phyloP scores from a whole-genome alignment of 306 rosid species.

The Chamaecrista fasciculata region DNA sequence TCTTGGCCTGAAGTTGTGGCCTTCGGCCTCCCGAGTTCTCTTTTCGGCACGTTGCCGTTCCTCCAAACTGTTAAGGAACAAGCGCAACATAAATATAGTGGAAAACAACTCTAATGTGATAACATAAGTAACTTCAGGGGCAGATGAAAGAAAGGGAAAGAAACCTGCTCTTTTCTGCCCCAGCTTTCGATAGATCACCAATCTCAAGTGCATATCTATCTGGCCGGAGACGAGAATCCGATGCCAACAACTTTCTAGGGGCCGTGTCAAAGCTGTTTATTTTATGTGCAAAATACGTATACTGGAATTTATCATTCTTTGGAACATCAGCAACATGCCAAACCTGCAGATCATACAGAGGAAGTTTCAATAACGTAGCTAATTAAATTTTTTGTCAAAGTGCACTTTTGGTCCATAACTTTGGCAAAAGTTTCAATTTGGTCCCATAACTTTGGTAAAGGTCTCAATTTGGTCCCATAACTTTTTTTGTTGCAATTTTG shows the following conservation, averaged over 20 bases:
- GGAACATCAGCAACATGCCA: constrained; percentile 74
- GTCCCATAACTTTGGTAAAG: no score
- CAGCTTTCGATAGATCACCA: constrained; percentile 67
- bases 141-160: constrained; percentile 14
- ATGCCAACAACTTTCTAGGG: constrained; percentile 64
- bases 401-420: no score
- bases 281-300: constrained; percentile 76
- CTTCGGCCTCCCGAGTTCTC: constrained; percentile 55
- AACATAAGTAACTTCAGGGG: neutral
- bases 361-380: neutral
- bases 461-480: no score
- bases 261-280: constrained; percentile 76
- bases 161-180: constrained; percentile 71
- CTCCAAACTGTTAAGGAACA: constrained; percentile 54
- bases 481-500: no score
- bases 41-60: constrained; percentile 82
- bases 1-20: constrained; percentile 44
- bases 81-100: neutral
- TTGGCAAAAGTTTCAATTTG: no score
- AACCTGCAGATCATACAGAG: constrained; percentile 41
- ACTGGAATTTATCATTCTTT: constrained; percentile 59
- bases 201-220: constrained; percentile 76
- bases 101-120: neutral
- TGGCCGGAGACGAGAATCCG: constrained; percentile 79
- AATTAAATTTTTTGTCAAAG: no score